Evolutionary conservation across 2,329 filamentous ascomycete genomes (phyloP).

Genomic region (Aureobasidium sp.): DNA sequence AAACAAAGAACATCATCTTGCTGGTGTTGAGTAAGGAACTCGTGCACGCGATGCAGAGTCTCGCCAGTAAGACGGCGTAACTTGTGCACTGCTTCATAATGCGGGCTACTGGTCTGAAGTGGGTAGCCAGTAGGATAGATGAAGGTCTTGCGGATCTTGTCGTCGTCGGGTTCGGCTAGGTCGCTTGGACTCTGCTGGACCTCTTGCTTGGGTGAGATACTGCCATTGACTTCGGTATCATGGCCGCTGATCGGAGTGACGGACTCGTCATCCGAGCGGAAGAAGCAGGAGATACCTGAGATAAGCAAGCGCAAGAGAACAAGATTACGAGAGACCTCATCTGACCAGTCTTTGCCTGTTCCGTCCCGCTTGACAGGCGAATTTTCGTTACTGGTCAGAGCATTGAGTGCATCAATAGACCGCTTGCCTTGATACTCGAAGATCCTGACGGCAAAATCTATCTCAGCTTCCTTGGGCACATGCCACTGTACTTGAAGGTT

Average conservation of each 20-base stretch:
- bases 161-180: slow-evolving; percentile 64
- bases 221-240: slow-evolving; percentile 21
- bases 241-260: slow-evolving; percentile 28
- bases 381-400: slow-evolving; percentile 71
- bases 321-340: slow-evolving; percentile 85
- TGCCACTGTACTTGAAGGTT: slow-evolving; percentile 88
- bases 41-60: slow-evolving; percentile 74
- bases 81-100: slow-evolving; percentile 70
- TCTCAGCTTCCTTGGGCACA: slow-evolving; percentile 67
- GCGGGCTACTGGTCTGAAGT: slow-evolving; percentile 52
- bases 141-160: slow-evolving; percentile 78
- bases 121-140: slow-evolving; percentile 83
- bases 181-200: slow-evolving; percentile 42
- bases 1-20: slow-evolving; percentile 96
- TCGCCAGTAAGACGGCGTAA: slow-evolving; percentile 73
- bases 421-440: slow-evolving; percentile 76
- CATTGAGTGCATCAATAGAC: slow-evolving; percentile 65
- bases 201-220: slow-evolving; percentile 31
- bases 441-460: slow-evolving; percentile 80
- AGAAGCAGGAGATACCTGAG: slow-evolving; percentile 81
- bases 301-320: slow-evolving; percentile 82
- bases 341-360: slow-evolving; percentile 97
- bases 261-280: slow-evolving; percentile 56
- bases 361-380: slow-evolving; percentile 82
- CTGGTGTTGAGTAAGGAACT: slow-evolving; percentile 72